Conservation (phyloP, 148 eudicot species). For the Nyssa sinensis region DNA sequence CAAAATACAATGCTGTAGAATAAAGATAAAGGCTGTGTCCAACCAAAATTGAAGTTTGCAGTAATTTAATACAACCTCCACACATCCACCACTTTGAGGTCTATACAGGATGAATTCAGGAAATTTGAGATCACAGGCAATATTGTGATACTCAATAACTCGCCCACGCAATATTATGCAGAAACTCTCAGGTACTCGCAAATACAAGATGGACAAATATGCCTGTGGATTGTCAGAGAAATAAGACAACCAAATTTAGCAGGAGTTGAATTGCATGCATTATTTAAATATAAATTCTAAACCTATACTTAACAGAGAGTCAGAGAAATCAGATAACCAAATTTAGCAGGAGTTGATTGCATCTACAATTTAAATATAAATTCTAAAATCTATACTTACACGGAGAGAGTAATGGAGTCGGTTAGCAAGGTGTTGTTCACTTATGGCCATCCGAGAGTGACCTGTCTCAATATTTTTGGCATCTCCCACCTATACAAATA, state of each 20-base stretch:
- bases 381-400: constrained; percentile 49
- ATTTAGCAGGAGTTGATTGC: constrained; percentile 1
- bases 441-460: constrained; percentile 23
- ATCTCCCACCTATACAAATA: constrained; percentile 46
- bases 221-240: constrained; percentile 43
- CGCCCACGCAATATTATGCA: constrained; percentile 67
- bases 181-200: constrained; percentile 68
- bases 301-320: too few species aligned
- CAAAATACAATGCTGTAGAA: not conserved
- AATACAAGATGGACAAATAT: constrained; percentile 80
- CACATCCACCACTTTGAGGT: constrained; percentile 69
- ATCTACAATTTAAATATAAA: not conserved
- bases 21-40: not conserved
- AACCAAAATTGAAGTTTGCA: not conserved
- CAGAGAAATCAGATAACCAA: too few species aligned
- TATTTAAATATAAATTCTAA: too few species aligned
- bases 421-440: constrained; percentile 70
- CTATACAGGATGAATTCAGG: constrained; percentile 74
- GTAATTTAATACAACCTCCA: constrained; percentile 66
- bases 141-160: constrained; percentile 63
- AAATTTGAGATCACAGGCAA: constrained; percentile 74
- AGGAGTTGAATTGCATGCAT: too few species aligned
- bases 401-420: constrained; percentile 75
- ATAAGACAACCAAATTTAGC: too few species aligned
- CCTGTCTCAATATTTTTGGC: constrained; percentile 22